Evolutionary conservation across 2,329 filamentous ascomycete genomes (phyloP).

Genomic region (Penicillium decumbens): DNA sequence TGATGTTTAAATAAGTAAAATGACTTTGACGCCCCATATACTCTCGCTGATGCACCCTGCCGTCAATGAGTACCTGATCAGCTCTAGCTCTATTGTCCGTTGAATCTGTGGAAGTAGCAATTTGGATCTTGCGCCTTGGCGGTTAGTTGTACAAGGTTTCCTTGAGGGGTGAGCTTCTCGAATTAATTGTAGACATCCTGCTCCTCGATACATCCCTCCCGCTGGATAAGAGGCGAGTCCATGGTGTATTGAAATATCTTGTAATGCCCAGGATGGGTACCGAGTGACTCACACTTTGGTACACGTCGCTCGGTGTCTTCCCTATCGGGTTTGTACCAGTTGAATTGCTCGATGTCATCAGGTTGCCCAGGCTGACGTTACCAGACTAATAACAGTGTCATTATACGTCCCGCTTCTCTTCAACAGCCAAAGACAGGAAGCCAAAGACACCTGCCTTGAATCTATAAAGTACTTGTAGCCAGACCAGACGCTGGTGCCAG

Average conservation of each 20-base stretch:
- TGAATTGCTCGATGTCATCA: conserved; percentile 54
- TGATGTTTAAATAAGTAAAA: conserved; percentile 21
- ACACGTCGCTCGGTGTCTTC: conserved; percentile 36
- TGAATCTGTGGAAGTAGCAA: conserved; percentile 38
- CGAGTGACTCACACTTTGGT: conserved; percentile 35
- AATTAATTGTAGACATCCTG: conserved; percentile 49
- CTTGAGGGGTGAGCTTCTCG: conserved; percentile 40
- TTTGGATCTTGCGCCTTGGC: conserved; percentile 49
- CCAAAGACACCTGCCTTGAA: too few species aligned
- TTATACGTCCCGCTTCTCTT: neutral
- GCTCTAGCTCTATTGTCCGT: conserved; percentile 41
- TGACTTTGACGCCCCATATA: conserved; percentile 48
- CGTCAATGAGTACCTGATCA: conserved; percentile 43
- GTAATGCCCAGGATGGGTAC: too few species aligned
- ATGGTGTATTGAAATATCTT: neutral
- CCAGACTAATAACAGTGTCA: neutral
- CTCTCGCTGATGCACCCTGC: conserved; percentile 45
- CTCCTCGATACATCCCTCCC: conserved; percentile 42
- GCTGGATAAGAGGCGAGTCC: conserved; percentile 39
- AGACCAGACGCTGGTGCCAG: too few species aligned
- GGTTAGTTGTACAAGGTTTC: conserved; percentile 44
- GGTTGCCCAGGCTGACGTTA: conserved; percentile 42
- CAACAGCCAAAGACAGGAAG: conserved; percentile 32
- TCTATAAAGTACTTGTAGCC: too few species aligned
- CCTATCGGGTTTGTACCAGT: conserved; percentile 50